Percentiles rank a stretch among this genome's conserved stretches.
These are phyloP conservation scores for Phytomonas sp. DNA, from an alignment of 208 protist species.

Conservation along the genomic window DNA sequence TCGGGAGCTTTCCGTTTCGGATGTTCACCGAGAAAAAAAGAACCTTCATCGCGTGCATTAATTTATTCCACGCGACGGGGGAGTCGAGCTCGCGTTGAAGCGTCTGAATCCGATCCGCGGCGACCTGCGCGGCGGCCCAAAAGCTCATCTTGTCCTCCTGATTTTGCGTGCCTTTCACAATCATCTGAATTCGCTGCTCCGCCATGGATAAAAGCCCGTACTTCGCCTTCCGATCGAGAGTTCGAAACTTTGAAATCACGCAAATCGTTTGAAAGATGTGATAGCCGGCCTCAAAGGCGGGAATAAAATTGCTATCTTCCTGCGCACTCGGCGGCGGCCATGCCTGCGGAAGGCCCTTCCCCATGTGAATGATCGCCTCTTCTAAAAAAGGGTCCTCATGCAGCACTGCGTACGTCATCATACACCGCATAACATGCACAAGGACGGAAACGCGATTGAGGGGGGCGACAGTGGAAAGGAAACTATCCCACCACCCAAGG, in stretches of 20 bases:
- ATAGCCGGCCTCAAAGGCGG: slow-evolving; percentile 36
- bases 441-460: slow-evolving; percentile 31
- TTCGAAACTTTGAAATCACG: slow-evolving; percentile 49
- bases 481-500: slow-evolving; percentile 55
- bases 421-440: slow-evolving; percentile 46
- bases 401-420: slow-evolving; percentile 66
- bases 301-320: slow-evolving; percentile 24
- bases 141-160: slow-evolving; percentile 20
- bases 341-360: slow-evolving; percentile 20
- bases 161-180: slow-evolving; percentile 35
- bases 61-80: slow-evolving; percentile 21
- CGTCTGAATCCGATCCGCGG: slow-evolving; percentile 22
- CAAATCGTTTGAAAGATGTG: slow-evolving; percentile 59
- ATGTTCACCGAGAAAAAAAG: slow-evolving; percentile 58
- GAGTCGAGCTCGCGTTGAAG: slow-evolving; percentile 39
- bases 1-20: slow-evolving; percentile 23
- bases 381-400: slow-evolving; percentile 75
- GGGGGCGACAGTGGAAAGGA: slow-evolving; percentile 32
- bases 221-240: slow-evolving; percentile 21
- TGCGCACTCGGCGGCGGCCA: slow-evolving; percentile 17
- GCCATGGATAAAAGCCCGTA: slow-evolving; percentile 33
- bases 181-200: slow-evolving; percentile 37
- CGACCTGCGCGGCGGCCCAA: slow-evolving; percentile 22
- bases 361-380: slow-evolving; percentile 39
- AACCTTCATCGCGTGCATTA: slow-evolving; percentile 52